Evolutionary conservation across 78 protist species (phyloP).

Genomic region (Protostelium mycophagum): DNA sequence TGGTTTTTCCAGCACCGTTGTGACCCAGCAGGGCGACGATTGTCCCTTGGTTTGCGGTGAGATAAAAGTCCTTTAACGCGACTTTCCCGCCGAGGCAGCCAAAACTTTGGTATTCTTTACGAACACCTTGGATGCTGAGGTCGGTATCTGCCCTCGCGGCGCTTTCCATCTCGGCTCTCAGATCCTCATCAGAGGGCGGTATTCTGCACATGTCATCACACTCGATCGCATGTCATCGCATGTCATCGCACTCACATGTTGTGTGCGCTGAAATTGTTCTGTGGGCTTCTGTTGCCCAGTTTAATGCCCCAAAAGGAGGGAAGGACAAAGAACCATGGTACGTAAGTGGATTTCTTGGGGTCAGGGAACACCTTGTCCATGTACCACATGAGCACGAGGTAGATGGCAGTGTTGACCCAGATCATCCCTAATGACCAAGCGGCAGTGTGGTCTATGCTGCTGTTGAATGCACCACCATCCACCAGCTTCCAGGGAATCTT

Average conservation of each 20-base stretch:
- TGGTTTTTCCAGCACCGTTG: slow-evolving; percentile 82
- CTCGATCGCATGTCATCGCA: no score
- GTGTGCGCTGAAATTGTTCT: no score
- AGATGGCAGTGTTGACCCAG: not conserved
- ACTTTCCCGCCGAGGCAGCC: not conserved
- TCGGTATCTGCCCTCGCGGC: not conserved
- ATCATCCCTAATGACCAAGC: not conserved
- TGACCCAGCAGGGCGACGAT: slow-evolving; percentile 61
- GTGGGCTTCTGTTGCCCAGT: no score
- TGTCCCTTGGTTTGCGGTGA: not conserved
- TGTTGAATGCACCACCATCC: no score
- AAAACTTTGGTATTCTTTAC: not conserved
- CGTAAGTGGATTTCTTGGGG: not conserved
- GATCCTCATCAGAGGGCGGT: not conserved
- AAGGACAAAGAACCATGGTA: not conserved
- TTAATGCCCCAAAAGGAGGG: not conserved
- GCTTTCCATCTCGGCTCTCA: not conserved
- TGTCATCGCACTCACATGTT: no score
- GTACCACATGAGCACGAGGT: not conserved
- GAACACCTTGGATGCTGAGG: not conserved
- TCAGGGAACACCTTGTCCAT: not conserved
- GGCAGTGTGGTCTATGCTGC: not conserved
- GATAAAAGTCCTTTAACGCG: not conserved
- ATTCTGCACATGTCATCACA: not conserved
- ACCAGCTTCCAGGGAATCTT: no score